Conservation (phyloP, 2,329 filamentous ascomycete genomes). For the Aspergillus alliaceus region DNA sequence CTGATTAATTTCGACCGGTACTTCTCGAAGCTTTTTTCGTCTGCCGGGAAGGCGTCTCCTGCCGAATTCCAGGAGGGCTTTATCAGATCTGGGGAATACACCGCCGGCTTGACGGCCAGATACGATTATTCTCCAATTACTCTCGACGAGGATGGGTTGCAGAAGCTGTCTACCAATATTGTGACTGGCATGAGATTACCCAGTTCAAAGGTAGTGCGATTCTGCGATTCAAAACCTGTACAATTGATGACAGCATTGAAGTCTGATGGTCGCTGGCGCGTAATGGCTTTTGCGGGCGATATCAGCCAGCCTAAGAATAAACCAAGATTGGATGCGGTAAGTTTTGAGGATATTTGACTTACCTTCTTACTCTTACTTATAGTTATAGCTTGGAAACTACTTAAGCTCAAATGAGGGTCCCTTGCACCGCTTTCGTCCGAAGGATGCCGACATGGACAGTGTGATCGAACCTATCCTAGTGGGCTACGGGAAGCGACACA, state of each 20-base stretch:
- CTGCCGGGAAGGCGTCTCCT: constrained; percentile 42
- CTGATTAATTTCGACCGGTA: constrained; percentile 62
- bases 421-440: constrained; percentile 45
- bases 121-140: constrained; percentile 56
- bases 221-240: constrained; percentile 59
- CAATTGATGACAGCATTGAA: constrained; percentile 52
- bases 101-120: constrained; percentile 57
- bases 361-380: constrained; percentile 7
- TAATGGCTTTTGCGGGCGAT: constrained; percentile 52
- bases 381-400: constrained; percentile 40
- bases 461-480: constrained; percentile 60
- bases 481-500: constrained; percentile 48
- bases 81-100: constrained; percentile 58
- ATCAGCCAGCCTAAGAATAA: constrained; percentile 29
- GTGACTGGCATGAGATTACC: constrained; percentile 52
- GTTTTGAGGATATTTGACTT: constrained; percentile 5
- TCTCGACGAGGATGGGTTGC: constrained; percentile 30
- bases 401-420: constrained; percentile 44
- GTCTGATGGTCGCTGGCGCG: constrained; percentile 54
- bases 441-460: constrained; percentile 49
- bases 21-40: constrained; percentile 55
- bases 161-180: constrained; percentile 38
- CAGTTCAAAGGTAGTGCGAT: constrained; percentile 59
- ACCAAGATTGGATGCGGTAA: constrained; percentile 40
- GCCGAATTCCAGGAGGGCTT: constrained; percentile 59